Evolutionary conservation across 225 moss, liverwort and hornwort species (phyloP).

Genomic region (Marchantia polymorpha): DNA sequence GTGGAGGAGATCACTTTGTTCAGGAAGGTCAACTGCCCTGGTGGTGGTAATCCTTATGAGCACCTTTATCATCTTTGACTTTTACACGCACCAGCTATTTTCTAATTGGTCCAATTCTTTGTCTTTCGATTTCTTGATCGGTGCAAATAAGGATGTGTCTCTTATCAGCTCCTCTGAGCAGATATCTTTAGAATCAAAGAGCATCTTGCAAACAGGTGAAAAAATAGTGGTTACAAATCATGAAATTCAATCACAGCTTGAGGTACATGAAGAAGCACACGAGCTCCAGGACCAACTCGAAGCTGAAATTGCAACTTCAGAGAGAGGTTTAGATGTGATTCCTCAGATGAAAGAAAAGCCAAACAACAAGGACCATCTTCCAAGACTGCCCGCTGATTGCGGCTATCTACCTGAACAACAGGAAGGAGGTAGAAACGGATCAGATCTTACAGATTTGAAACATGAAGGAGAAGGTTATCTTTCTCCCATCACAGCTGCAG

Average conservation of each 20-base stretch:
- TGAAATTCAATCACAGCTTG: background rate
- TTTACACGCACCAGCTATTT: constrained; percentile 63
- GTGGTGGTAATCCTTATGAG: constrained; percentile 52
- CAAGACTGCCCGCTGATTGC: background rate
- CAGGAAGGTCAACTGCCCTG: constrained; percentile 65
- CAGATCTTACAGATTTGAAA: background rate
- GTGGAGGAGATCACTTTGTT: constrained; percentile 24
- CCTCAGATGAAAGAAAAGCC: background rate
- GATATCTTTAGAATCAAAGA: background rate
- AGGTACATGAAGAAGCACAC: constrained; percentile 1
- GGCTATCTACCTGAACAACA: background rate
- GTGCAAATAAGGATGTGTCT: constrained; percentile 22
- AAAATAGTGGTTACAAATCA: too few relatives aligned
- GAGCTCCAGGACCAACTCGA: background rate
- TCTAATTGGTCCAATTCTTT: constrained; percentile 49
- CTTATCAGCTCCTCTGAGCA: background rate
- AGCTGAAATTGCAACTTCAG: background rate
- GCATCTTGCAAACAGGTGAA: background rate
- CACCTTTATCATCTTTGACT: constrained; percentile 59
- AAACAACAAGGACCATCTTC: background rate
- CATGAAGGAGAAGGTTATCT: background rate
- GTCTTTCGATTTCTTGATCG: constrained; percentile 21
- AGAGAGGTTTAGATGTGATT: background rate
- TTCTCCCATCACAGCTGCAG: background rate
- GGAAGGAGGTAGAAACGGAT: background rate